Base-by-base conservation (phyloP, 768 basidiomycete species). In the Lentinula sp. region DNA sequence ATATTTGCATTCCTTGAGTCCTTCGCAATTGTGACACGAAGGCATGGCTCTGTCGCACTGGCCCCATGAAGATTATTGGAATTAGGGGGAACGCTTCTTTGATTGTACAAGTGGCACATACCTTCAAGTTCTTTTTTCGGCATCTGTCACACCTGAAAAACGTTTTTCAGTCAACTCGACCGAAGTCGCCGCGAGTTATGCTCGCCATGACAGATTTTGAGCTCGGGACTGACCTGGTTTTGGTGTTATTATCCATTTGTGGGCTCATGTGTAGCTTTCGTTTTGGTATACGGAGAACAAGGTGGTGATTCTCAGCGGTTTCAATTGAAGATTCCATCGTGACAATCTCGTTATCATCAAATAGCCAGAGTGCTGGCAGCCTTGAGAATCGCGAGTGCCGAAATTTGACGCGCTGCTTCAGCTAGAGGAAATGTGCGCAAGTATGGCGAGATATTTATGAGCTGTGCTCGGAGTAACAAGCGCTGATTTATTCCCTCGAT, bases 291-390 rank as follows among this genome's bases (percentile, higher is more conserved):
- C 57, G 57, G 46, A 59, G 43, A 49, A 45, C 46, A 50, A 59
- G 57, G 18, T 59, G 57, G 23, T 43, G 36, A 37, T 59, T 50
- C 57, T 59, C 48, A 59, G 57, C 45, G 42, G 9, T 59, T 59
- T 59, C 43, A 48, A 50, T 50, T 59, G 57, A 59, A 48, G 57
- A 48, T 39, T 45, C 39, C 56, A 57, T 57, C 56, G 45, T 46
- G 57, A 50, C 57, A 59, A 59, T 50, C 45, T 59, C 57, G 57
- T 48, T 59, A 50, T 56, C 53, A 55, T 41, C 55, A 56, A 56
- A 41, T 56, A 43, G 37, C 20, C 37, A 56, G 55, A 42, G 13
- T 37, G 55, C 39, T 56, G 55, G 55, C 55, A 43, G 55, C 39
- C 23, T 43, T 28, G 39, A 23, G 39, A 56, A 15, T 42, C 18